Conservation (phyloP, 1,284 basidiomycete species). For the Porogramme epimiltina region DNA sequence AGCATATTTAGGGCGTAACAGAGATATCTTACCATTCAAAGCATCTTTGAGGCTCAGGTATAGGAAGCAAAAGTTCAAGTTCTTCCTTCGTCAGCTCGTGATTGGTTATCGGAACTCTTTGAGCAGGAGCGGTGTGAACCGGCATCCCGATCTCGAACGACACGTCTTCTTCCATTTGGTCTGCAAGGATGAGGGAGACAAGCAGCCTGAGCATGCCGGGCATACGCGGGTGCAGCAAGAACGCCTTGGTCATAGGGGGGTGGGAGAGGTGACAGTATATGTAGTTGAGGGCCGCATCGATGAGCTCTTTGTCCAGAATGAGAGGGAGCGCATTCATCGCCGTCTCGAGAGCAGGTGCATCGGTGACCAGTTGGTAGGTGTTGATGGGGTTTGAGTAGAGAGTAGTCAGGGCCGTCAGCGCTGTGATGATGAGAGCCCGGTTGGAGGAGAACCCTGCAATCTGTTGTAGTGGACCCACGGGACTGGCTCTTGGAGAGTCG, state of each 20-base stretch:
- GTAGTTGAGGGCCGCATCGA: conserved; percentile 73
- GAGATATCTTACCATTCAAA: conserved; percentile 68
- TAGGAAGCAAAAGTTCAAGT: conserved; percentile 54
- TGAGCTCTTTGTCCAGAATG: conserved; percentile 65
- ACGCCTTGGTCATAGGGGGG: conserved; percentile 74
- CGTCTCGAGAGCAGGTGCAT: conserved; percentile 59
- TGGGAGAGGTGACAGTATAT: conserved; percentile 77
- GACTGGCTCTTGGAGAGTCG: conserved; percentile 29
- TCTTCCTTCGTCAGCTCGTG: conserved; percentile 72
- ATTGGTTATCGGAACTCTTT: conserved; percentile 44
- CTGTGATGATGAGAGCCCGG: conserved; percentile 69
- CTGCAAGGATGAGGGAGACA: conserved; percentile 61
- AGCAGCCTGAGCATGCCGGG: conserved; percentile 67
- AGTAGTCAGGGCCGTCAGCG: conserved; percentile 58
- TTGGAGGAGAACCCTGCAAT: conserved; percentile 64
- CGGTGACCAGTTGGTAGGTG: conserved; percentile 48
- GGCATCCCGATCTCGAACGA: conserved; percentile 60
- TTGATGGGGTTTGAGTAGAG: conserved; percentile 67
- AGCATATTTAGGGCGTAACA: not conserved
- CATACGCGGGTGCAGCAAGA: conserved; percentile 71
- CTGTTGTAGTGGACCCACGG: conserved; percentile 33
- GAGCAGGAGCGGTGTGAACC: conserved; percentile 56
- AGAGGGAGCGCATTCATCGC: conserved; percentile 76
- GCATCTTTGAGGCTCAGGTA: conserved; percentile 74
- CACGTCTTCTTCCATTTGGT: conserved; percentile 70